A percentile compares a stretch with the other conserved stretches of the same genome.
These are phyloP conservation scores for Pythium guiyangense DNA, from an alignment of 352 stramenopile genomes.

Conservation along the genomic window DNA sequence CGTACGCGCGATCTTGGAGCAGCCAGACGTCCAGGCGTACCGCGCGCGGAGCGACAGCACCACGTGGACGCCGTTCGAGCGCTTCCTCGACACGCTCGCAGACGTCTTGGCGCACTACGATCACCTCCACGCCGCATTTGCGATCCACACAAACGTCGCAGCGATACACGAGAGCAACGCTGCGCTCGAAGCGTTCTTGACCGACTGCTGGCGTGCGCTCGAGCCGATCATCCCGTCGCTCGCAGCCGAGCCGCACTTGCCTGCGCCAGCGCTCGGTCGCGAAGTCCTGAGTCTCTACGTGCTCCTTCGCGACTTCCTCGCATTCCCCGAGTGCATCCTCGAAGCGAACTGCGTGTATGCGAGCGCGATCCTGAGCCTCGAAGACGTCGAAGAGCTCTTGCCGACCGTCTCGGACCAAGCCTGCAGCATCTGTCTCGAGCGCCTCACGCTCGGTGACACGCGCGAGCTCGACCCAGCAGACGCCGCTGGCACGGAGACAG, in stretches of 20 bases:
- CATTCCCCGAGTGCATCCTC: constrained; percentile 39
- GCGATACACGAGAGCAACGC: constrained; percentile 28
- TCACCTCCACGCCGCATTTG: constrained; percentile 35
- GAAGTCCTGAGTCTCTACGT: constrained; percentile 42
- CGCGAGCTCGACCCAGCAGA: constrained; percentile 14
- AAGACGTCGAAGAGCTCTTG: constrained; percentile 41
- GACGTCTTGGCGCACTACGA: constrained; percentile 33
- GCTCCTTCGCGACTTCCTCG: constrained; percentile 50
- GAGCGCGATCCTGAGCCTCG: constrained; percentile 48
- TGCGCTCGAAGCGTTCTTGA: constrained; percentile 42
- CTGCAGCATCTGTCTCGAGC: constrained; percentile 62
- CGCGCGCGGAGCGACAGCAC: constrained; percentile 14
- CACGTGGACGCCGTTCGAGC: constrained; percentile 41
- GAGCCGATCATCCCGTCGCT: constrained; percentile 43
- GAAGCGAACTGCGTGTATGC: constrained; percentile 50
- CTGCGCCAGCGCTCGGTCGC: constrained; percentile 17
- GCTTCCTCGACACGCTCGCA: constrained; percentile 34
- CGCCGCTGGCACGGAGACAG: constrained; percentile 1
- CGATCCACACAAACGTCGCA: constrained; percentile 30
- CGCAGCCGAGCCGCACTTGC: constrained; percentile 36
- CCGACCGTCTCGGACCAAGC: constrained; percentile 25
- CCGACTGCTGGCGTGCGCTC: constrained; percentile 38
- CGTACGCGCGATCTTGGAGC: constrained; percentile 32
- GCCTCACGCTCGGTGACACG: constrained; percentile 17
- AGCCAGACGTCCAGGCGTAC: constrained; percentile 23